Conservation (phyloP, 140 eudicot species). For the Stevia rebaudiana region DNA sequence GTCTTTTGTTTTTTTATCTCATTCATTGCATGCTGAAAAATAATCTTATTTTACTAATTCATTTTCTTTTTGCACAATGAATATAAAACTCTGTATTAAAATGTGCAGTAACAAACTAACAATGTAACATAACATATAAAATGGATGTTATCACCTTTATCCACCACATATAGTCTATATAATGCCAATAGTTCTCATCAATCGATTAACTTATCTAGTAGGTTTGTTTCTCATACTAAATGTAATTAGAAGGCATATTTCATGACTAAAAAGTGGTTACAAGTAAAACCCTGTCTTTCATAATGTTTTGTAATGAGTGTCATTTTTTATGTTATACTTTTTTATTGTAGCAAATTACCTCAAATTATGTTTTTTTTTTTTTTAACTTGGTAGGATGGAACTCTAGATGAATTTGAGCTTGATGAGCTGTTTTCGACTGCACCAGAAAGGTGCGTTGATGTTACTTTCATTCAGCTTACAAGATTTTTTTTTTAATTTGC, state of each 20-base stretch:
- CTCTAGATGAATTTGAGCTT: constrained; percentile 62
- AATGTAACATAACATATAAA: background rate
- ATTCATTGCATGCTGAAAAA: background rate
- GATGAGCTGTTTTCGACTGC: constrained; percentile 94
- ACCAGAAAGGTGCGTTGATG: constrained; percentile 66
- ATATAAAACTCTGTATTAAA: background rate
- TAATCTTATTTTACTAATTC: background rate
- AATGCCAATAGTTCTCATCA: background rate
- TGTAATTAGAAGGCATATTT: background rate
- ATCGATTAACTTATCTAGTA: background rate
- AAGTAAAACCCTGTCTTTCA: background rate
- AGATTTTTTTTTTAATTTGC: constrained; percentile 13
- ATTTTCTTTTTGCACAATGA: background rate
- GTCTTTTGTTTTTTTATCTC: background rate
- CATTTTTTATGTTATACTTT: constrained; percentile 1
- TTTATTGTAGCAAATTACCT: background rate
- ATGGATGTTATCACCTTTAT: constrained; percentile 3
- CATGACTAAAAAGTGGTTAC: background rate
- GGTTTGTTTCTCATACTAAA: background rate
- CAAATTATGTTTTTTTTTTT: constrained; percentile 17
- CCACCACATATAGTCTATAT: constrained; percentile 2
- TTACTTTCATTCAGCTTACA: constrained; percentile 18
- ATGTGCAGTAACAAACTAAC: no score
- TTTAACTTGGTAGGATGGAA: constrained; percentile 63
- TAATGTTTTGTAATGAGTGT: background rate